Evolutionary conservation across 768 basidiomycete species (phyloP), one percentile per base, ranked within the genome.

Genomic region (Clitopilus passeckerianus): DNA sequence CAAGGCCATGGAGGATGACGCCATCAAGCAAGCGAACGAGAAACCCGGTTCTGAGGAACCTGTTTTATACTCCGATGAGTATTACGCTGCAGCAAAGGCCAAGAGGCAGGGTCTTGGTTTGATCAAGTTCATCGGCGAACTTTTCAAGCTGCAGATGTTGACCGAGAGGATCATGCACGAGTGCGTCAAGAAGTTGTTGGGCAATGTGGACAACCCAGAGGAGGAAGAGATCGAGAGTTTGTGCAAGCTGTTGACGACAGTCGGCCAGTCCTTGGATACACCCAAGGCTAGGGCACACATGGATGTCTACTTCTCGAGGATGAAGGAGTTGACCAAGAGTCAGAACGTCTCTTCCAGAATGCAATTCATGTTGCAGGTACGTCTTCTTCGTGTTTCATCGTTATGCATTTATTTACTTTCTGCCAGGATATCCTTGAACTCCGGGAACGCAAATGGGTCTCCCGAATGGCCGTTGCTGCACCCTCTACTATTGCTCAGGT

Each of bases 131-230:
- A 98, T 98, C 63, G 95, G 96, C 63, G 96, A 99, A 76, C 79
- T 98, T 57, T 99, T 94, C 88, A 98, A 98, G 77, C 80, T 99
- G n/a, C 91, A 93, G 75, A 97, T 98, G 94, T 79, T 98, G 57
- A 95, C 94, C 53, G 93, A 95, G 77, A 89, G 93, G 65, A 96
- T 98, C 77, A 99, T 98, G 92, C 91, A 95, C 78, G 91, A 94
- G 74, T 99, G 96, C 80, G 87, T 98, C 70, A 93, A 94, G 84
- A 95, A 96, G 76, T 83, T 98, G 12, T 80, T 98, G 12, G 85
- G 89, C 57, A 98, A 99, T 70, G 89, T 96, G 59, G 88, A 93
- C 65, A 91, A 93, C 67, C 97, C 95, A 0, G 95, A 98, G 68
- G 96, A 98, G 75, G 96, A 98, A 76, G 95, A 97, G 69, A 91